Percentiles rank a stretch among this genome's conserved stretches.
These are phyloP conservation scores for Cladorrhinum samala DNA, from an alignment of 495 filamentous ascomycete genomes.

Conservation along the genomic window DNA sequence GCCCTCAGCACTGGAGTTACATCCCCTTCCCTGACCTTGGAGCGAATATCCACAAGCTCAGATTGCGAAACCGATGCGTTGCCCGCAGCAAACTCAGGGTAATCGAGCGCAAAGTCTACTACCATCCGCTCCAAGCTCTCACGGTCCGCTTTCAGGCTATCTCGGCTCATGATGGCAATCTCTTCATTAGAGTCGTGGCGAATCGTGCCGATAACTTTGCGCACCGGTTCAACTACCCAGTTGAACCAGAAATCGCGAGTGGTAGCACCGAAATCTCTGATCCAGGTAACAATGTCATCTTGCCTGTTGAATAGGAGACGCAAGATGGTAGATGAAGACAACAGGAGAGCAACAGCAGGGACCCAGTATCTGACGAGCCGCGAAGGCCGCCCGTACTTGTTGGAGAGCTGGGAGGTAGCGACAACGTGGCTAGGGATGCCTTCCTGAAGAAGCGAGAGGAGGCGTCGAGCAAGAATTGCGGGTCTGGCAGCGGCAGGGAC, in stretches of 20 bases:
- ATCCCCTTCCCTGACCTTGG: conserved; percentile 82
- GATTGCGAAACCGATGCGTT: conserved; percentile 40
- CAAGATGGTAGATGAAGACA: conserved; percentile 75
- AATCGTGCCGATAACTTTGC: conserved; percentile 83
- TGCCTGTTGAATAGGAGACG: conserved; percentile 65
- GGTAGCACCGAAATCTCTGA: conserved; percentile 67
- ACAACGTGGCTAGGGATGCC: conserved; percentile 50
- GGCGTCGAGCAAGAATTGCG: conserved; percentile 54
- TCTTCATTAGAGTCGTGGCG: conserved; percentile 84
- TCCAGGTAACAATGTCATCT: conserved; percentile 69
- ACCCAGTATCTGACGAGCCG: conserved; percentile 83
- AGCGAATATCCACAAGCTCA: conserved; percentile 62
- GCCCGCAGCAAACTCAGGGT: conserved; percentile 49
- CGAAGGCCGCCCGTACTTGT: conserved; percentile 66
- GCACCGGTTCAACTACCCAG: conserved; percentile 82
- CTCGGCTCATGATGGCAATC: conserved; percentile 90
- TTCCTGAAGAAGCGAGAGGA: conserved; percentile 61
- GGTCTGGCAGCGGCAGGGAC: conserved; percentile 37
- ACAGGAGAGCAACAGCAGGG: conserved; percentile 56
- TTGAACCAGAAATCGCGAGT: conserved; percentile 87
- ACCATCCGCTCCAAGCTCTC: conserved; percentile 96
- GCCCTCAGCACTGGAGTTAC: conserved; percentile 84
- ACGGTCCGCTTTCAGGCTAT: conserved; percentile 79
- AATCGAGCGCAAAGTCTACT: conserved; percentile 83
- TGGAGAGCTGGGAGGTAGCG: conserved; percentile 43